A percentile compares a stretch with the other conserved stretches of the same genome.
Evolutionary conservation across 176 grass and related monocot genomes (phyloP).

Genomic region (Musa troglodytarum): DNA sequence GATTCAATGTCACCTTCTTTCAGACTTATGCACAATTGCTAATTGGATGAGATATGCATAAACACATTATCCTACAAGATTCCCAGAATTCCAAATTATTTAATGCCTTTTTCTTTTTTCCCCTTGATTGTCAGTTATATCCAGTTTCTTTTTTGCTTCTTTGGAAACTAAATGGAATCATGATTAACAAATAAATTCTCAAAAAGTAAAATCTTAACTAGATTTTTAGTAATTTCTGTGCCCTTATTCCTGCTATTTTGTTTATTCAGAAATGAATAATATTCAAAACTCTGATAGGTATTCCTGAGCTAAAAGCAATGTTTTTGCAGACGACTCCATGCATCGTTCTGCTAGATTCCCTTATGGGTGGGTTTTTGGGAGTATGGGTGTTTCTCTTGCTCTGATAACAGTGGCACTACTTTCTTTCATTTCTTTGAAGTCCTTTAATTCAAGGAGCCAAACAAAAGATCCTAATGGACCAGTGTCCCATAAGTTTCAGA

Average conservation of each 20-base stretch:
- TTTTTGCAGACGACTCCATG: constrained; percentile 43
- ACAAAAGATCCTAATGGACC: constrained; percentile 52
- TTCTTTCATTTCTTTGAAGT: constrained; percentile 50
- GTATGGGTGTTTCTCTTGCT: constrained; percentile 76
- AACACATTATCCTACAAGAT: background rate
- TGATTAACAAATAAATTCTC: background rate
- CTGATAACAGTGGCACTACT: constrained; percentile 69
- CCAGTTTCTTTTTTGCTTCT: background rate
- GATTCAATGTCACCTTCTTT: background rate
- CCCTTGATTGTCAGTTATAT: too few species aligned
- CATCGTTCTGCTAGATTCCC: constrained; percentile 63
- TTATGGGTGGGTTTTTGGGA: constrained; percentile 91
- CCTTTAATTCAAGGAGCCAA: constrained; percentile 37
- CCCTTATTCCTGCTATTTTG: background rate
- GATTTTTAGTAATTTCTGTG: background rate
- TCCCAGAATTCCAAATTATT: background rate
- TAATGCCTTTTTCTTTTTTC: too few species aligned
- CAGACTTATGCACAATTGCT: background rate
- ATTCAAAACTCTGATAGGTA: background rate
- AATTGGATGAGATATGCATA: background rate
- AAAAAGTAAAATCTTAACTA: background rate
- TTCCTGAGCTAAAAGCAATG: background rate
- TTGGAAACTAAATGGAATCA: background rate
- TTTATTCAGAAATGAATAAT: background rate
- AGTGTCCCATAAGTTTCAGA: constrained; percentile 61